A percentile compares a stretch with the other conserved stretches of the same genome.
phyloP scores from a whole-genome alignment of 176 grass and related monocot genomes.

The Cenchrus americanus region DNA sequence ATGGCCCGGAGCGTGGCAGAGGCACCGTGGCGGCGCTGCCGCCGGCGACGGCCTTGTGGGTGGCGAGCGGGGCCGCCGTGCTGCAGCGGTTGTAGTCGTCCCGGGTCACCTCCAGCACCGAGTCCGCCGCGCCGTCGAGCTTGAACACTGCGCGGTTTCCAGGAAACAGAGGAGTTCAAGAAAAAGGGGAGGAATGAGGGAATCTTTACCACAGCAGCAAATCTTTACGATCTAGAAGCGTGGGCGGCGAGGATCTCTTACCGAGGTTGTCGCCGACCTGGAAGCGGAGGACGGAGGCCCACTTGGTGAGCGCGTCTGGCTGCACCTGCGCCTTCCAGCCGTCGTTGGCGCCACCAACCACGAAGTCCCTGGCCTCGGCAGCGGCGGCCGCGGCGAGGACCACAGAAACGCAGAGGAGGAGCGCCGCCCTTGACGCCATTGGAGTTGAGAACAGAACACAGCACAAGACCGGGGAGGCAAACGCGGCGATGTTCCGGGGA shows the following conservation, averaged over 20 bases:
- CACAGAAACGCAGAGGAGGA: constrained; percentile 35
- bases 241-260: neutral
- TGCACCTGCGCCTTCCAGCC: constrained; percentile 38
- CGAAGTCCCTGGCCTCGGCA: constrained; percentile 40
- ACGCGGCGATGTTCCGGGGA: neutral
- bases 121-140: constrained; percentile 34
- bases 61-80: constrained; percentile 44
- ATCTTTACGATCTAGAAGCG: neutral
- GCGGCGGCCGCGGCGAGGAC: constrained; percentile 4
- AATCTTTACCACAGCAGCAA: no score
- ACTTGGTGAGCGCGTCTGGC: constrained; percentile 39
- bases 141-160: constrained; percentile 43
- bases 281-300: constrained; percentile 40
- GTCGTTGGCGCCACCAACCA: constrained; percentile 4
- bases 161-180: neutral
- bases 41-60: constrained; percentile 39
- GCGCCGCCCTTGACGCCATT: constrained; percentile 31
- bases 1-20: constrained; percentile 36
- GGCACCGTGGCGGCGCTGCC: constrained; percentile 41
- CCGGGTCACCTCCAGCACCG: constrained; percentile 47
- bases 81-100: constrained; percentile 53
- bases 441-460: neutral
- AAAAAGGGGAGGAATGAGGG: neutral
- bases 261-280: constrained; percentile 45
- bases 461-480: neutral